Percentiles rank a stretch among this genome's conserved stretches.
These are phyloP conservation scores for Globisporangium paroecandrum DNA, from an alignment of 352 stramenopile species.

Conservation along the genomic window DNA sequence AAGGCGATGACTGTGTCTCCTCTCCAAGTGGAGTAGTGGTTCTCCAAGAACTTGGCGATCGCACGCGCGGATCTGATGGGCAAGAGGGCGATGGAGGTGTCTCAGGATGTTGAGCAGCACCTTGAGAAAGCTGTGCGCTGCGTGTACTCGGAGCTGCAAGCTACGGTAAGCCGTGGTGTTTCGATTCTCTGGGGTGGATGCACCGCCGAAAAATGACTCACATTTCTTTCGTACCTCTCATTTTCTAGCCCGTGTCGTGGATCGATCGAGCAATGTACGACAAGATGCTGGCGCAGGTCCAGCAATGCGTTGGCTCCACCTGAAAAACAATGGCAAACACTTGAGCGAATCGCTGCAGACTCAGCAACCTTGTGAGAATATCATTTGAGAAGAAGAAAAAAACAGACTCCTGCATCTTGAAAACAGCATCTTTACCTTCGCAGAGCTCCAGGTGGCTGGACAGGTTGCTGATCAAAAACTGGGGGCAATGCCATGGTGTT, in stretches of 20 bases:
- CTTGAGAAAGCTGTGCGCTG: background rate
- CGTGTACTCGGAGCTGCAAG: background rate
- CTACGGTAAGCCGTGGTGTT: background rate
- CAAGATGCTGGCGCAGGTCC: background rate
- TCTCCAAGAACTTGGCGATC: constrained; percentile 21
- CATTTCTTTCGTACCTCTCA: background rate
- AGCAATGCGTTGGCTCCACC: background rate
- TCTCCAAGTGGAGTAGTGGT: constrained; percentile 27
- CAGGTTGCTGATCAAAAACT: background rate
- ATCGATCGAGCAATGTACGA: constrained; percentile 2
- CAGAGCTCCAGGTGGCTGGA: too few species aligned
- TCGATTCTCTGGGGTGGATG: background rate
- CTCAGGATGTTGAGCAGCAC: background rate
- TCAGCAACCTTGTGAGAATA: background rate
- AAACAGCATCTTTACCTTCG: background rate
- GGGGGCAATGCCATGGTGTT: background rate
- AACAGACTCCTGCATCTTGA: background rate
- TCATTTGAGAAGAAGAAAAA: background rate
- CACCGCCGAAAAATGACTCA: background rate
- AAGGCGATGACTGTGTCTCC: constrained; percentile 17
- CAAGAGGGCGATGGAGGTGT: background rate
- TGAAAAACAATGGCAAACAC: too few species aligned
- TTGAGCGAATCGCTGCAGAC: too few species aligned
- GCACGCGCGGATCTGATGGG: constrained; percentile 11
- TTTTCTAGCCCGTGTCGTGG: background rate